These are phyloP conservation scores for Penstemon eatonii DNA, from an alignment of 257 asterid genomes.

Conservation along the genomic window DNA sequence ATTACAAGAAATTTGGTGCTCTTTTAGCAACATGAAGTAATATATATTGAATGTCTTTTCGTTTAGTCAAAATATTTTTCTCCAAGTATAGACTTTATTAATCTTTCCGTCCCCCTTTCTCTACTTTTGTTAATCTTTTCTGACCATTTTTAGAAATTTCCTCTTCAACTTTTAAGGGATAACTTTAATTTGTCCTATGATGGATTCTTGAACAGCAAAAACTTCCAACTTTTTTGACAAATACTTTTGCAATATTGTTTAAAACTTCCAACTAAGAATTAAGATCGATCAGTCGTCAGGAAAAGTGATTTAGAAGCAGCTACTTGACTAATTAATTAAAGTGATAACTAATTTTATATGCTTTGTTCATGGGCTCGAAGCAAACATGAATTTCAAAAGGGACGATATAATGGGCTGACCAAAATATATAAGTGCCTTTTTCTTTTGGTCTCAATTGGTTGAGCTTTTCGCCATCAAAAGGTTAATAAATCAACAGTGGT, in stretches of 20 bases:
- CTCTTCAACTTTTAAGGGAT: no score
- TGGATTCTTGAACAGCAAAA: background rate
- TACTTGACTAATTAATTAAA: background rate
- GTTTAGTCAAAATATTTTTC: no score
- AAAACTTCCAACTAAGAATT: background rate
- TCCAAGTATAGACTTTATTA: no score
- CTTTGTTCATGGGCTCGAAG: slow-evolving; percentile 4
- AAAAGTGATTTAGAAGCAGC: background rate
- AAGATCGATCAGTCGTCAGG: background rate
- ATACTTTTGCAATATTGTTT: background rate
- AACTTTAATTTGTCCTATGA: background rate
- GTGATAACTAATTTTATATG: background rate
- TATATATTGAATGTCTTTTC: no score
- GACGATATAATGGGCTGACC: background rate
- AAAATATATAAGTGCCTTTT: no score
- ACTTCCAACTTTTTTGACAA: background rate
- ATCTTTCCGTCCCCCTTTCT: no score
- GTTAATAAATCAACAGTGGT: no score
- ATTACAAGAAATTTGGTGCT: no score
- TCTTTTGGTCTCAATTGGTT: background rate
- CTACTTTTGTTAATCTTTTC: no score
- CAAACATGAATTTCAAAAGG: background rate
- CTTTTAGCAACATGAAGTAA: no score
- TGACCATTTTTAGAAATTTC: no score
- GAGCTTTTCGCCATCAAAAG: background rate